A percentile compares a stretch with the other conserved stretches of the same genome.
Conservation (phyloP, 2,329 filamentous ascomycete genomes). For the Dothiorella sarmentorum region DNA sequence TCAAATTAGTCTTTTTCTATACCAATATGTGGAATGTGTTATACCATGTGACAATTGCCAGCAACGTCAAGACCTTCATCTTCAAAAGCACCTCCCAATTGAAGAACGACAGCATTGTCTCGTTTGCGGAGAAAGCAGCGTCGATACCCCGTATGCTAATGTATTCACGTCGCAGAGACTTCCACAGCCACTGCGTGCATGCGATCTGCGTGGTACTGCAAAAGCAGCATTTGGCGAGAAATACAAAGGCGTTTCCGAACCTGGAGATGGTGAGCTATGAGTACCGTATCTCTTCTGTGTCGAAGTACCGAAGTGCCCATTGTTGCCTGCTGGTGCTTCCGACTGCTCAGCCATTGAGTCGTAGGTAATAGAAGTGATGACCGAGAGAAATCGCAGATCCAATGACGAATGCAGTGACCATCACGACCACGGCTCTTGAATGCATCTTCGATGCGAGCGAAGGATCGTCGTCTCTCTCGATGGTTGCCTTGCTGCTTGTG, state of each 20-base stretch:
- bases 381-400: not conserved
- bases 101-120: not conserved
- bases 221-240: not conserved
- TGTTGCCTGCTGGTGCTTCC: not conserved
- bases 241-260: not conserved
- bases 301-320: not conserved
- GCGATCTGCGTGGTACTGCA: not conserved
- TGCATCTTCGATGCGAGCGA: no score
- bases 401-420: no score
- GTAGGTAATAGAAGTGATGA: not conserved
- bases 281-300: no score
- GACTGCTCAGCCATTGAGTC: not conserved
- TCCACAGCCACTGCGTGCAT: not conserved
- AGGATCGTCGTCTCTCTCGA: no score
- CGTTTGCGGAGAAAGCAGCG: not conserved
- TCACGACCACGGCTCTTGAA: no score
- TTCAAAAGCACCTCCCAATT: not conserved
- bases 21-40: not conserved
- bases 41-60: not conserved
- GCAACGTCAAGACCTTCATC: not conserved
- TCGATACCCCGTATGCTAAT: not conserved
- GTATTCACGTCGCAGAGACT: not conserved
- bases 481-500: no score
- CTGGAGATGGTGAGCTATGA: not conserved
- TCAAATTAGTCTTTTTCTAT: not conserved